Percentiles rank a stretch among this genome's conserved stretches.
Evolutionary conservation across 2,329 filamentous ascomycete species (phyloP).

Genomic region (Phialophora expanda): DNA sequence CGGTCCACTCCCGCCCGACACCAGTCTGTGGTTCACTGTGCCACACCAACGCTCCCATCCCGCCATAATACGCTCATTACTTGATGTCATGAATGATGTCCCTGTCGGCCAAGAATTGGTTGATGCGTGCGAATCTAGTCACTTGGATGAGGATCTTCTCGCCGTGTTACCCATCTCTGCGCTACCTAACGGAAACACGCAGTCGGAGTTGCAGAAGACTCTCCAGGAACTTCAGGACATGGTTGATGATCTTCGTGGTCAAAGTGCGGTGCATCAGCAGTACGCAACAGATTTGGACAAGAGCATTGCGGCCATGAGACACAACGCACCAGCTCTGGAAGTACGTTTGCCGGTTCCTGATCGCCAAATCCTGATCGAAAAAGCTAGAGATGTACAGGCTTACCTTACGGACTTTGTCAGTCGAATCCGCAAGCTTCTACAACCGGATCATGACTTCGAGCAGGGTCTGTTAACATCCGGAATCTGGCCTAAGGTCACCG

Average conservation of each 20-base stretch:
- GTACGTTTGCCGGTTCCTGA: slow-evolving; percentile 1
- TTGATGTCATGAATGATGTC: slow-evolving; percentile 14
- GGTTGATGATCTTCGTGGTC: slow-evolving; percentile 12
- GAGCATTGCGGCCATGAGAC: slow-evolving; percentile 15
- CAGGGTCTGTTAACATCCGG: slow-evolving; percentile 13
- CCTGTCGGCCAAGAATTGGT: background rate
- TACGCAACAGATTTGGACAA: slow-evolving; percentile 15
- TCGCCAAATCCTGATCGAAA: background rate
- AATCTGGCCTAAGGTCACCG: slow-evolving; percentile 38
- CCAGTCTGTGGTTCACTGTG: background rate
- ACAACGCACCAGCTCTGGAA: background rate
- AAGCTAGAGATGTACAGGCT: slow-evolving; percentile 9
- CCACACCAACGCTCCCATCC: background rate
- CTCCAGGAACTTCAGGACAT: slow-evolving; percentile 21
- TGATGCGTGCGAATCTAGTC: slow-evolving; percentile 11
- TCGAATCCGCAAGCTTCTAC: slow-evolving; percentile 12
- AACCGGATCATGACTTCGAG: slow-evolving; percentile 2
- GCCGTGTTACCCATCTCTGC: background rate
- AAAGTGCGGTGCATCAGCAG: background rate
- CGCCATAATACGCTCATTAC: slow-evolving; percentile 5
- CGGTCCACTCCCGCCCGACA: background rate
- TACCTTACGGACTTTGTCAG: slow-evolving; percentile 12
- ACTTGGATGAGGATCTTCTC: slow-evolving; percentile 22
- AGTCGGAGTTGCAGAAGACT: background rate
- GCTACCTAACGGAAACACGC: background rate